Conservation (phyloP, 1,284 basidiomycete species). For the Sporisorium sorghi region DNA sequence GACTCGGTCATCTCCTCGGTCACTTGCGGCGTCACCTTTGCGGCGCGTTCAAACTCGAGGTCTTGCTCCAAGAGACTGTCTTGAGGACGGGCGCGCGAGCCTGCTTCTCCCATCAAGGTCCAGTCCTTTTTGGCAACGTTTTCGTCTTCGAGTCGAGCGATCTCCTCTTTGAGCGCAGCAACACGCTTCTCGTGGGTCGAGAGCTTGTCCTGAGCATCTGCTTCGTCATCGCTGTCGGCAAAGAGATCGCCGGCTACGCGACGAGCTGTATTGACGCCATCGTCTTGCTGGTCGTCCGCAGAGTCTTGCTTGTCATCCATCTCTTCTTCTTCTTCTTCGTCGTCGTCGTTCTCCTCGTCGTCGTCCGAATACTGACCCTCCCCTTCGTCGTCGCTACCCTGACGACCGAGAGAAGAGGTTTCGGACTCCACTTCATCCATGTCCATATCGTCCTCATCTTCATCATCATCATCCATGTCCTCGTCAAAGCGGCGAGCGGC, state of each 20-base stretch:
- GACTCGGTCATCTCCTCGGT: constrained; percentile 87
- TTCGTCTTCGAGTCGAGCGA: constrained; percentile 73
- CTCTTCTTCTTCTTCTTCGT: constrained; percentile 46
- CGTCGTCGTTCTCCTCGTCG: constrained; percentile 44
- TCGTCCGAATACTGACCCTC: constrained; percentile 49
- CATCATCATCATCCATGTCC: constrained; percentile 27
- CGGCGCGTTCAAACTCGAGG: constrained; percentile 89
- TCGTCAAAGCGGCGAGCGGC: constrained; percentile 32
- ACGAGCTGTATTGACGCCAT: constrained; percentile 70
- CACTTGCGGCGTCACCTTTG: constrained; percentile 86
- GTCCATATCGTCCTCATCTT: constrained; percentile 40
- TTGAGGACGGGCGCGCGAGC: constrained; percentile 82
- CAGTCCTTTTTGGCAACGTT: constrained; percentile 80
- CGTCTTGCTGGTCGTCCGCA: constrained; percentile 61
- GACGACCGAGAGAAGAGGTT: constrained; percentile 38
- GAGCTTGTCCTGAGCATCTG: constrained; percentile 56
- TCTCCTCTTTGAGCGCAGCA: constrained; percentile 72
- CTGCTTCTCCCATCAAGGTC: constrained; percentile 92
- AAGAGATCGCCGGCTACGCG: constrained; percentile 73
- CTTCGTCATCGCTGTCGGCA: constrained; percentile 72
- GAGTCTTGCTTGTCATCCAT: constrained; percentile 55
- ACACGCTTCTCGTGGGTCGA: constrained; percentile 73
- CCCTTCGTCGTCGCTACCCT: constrained; percentile 52
- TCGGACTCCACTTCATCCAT: constrained; percentile 56
- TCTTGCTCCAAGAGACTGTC: constrained; percentile 94